Evolutionary conservation across 2,329 filamentous ascomycete genomes (phyloP).

Genomic region (Neodidymelliopsis sp.): DNA sequence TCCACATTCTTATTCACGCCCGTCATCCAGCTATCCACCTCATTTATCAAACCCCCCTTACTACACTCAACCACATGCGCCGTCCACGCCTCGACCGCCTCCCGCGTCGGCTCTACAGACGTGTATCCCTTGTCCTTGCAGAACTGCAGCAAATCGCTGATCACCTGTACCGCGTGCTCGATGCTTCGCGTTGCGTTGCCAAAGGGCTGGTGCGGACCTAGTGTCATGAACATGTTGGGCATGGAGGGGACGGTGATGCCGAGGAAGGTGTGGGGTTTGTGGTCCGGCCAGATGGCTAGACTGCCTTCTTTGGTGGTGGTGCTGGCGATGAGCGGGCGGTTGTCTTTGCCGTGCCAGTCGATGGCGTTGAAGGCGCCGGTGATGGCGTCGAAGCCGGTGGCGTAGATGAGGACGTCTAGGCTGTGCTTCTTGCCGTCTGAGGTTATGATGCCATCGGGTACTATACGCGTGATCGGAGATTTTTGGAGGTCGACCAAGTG

Average conservation of each 20-base stretch:
- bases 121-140: conserved; percentile 45
- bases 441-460: conserved; percentile 58
- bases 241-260: conserved; percentile 34
- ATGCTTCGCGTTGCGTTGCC: conserved; percentile 54
- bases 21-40: conserved; percentile 64
- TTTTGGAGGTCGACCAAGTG: conserved; percentile 52
- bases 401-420: conserved; percentile 62
- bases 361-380: conserved; percentile 39
- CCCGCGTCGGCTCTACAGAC: conserved; percentile 50
- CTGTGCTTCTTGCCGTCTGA: conserved; percentile 53
- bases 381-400: conserved; percentile 53
- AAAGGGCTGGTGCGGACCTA: too few species aligned
- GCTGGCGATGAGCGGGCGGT: conserved; percentile 28
- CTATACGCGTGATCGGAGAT: conserved; percentile 55
- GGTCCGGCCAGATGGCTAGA: conserved; percentile 30
- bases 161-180: conserved; percentile 53
- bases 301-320: conserved; percentile 19
- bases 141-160: conserved; percentile 44
- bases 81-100: conserved; percentile 55
- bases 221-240: conserved; percentile 6
- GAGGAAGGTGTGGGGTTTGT: conserved; percentile 31
- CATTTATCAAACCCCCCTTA: conserved; percentile 54
- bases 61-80: conserved; percentile 59
- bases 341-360: conserved; percentile 20
- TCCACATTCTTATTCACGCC: conserved; percentile 62